These are phyloP conservation scores for Vicia faba DNA, from an alignment of 306 rosid species.

Conservation along the genomic window DNA sequence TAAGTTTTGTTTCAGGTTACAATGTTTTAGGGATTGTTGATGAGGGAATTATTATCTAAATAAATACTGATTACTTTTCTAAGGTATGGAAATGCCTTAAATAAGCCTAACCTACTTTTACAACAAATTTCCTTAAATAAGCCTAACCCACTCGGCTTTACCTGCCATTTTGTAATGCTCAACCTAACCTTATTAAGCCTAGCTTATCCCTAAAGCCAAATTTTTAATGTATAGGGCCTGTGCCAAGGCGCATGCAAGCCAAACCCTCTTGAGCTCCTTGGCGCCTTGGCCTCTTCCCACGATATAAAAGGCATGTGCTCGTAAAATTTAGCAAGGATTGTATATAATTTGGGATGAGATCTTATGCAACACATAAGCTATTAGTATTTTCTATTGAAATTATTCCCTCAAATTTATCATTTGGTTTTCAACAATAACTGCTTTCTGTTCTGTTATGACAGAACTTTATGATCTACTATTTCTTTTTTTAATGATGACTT, in stretches of 20 bases:
- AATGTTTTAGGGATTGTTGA: slow-evolving; percentile 29
- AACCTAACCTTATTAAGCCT: not conserved
- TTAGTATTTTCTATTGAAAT: slow-evolving; percentile 7
- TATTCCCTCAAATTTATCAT: slow-evolving; percentile 9
- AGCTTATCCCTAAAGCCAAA: not conserved
- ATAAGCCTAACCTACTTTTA: not conserved
- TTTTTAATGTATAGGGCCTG: too few relatives aligned
- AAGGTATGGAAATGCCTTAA: not conserved
- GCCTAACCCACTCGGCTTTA: not conserved
- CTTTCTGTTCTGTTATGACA: not conserved
- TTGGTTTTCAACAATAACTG: slow-evolving; percentile 6
- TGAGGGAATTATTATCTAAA: slow-evolving; percentile 13
- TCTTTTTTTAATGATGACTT: not conserved
- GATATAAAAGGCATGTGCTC: not conserved
- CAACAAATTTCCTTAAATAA: not conserved
- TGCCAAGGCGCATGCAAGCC: too few relatives aligned
- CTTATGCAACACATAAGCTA: not conserved
- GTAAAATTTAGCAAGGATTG: slow-evolving; percentile 7
- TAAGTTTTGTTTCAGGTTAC: slow-evolving; percentile 42
- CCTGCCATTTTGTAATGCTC: not conserved
- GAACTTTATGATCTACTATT: not conserved
- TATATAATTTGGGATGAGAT: not conserved
- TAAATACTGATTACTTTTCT: slow-evolving; percentile 15
- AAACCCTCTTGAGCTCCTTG: not conserved
- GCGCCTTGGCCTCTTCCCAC: not conserved